Conservation (phyloP, 139 green algal species). For the Yamagishiella unicocca region DNA sequence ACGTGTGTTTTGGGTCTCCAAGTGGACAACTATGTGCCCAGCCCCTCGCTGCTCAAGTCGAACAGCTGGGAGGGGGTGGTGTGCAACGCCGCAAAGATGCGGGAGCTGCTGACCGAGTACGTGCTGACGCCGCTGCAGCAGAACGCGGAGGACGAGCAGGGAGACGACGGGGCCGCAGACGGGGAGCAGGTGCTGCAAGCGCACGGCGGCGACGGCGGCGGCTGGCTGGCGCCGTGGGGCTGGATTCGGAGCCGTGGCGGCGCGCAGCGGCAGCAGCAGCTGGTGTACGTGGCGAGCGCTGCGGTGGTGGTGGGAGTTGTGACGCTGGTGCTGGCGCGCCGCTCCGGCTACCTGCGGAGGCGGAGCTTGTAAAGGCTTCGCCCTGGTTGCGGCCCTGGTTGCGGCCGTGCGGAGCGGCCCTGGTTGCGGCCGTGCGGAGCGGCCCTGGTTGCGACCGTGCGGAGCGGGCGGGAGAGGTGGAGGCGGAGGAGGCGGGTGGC, state of each 20-base stretch:
- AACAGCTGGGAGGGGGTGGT: conserved; percentile 15
- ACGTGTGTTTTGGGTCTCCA: conserved; percentile 11
- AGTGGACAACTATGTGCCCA: conserved; percentile 31
- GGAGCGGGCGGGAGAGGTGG: no score
- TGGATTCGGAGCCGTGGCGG: not conserved
- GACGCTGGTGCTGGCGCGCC: not conserved
- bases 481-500: no score
- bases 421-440: no score
- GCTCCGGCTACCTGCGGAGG: no score
- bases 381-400: no score
- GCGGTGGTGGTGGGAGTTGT: not conserved
- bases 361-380: no score
- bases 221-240: not conserved
- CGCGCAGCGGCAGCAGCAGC: not conserved
- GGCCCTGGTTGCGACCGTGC: no score
- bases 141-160: conserved; percentile 25
- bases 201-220: not conserved
- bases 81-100: not conserved
- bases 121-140: not conserved
- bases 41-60: not conserved
- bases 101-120: conserved; percentile 18
- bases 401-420: no score
- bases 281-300: not conserved
- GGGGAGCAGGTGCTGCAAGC: not conserved
- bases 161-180: not conserved